These are phyloP conservation scores for Parastagonospora avenae DNA, from an alignment of 2,329 filamentous ascomycete species.

Conservation along the genomic window DNA sequence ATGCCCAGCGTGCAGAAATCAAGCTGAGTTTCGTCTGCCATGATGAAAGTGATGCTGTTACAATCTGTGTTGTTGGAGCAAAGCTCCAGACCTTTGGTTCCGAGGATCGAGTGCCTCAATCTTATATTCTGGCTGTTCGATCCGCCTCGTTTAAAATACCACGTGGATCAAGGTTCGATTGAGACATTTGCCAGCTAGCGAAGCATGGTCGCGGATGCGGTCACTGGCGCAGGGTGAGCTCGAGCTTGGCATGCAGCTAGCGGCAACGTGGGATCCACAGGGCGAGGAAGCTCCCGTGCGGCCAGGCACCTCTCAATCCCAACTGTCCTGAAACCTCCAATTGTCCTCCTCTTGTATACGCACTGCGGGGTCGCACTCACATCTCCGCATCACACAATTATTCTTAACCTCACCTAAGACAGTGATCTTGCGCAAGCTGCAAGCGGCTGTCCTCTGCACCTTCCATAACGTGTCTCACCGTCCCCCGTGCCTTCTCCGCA, in stretches of 20 bases:
- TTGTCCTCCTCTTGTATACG: not conserved
- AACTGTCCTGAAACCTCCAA: not conserved
- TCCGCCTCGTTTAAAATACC: not conserved
- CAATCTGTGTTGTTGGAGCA: not conserved
- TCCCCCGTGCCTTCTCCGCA: constrained; percentile 33
- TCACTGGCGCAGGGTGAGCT: constrained; percentile 1
- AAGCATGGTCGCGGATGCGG: not conserved
- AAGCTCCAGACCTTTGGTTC: not conserved
- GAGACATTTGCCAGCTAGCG: constrained; percentile 4
- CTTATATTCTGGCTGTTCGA: no score
- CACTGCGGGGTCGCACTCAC: not conserved
- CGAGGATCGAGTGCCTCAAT: not conserved
- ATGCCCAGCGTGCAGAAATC: constrained; percentile 67
- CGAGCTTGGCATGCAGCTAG: constrained; percentile 21
- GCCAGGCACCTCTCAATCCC: constrained; percentile 1
- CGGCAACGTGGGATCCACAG: constrained; percentile 9
- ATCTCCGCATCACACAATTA: not conserved
- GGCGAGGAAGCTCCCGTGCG: not conserved
- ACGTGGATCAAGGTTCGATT: not conserved
- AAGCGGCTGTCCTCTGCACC: constrained; percentile 28
- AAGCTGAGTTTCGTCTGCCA: constrained; percentile 33
- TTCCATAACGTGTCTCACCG: constrained; percentile 32
- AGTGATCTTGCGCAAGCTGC: constrained; percentile 23
- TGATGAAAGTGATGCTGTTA: constrained; percentile 7
- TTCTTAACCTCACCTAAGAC: constrained; percentile 1